Conservation (phyloP, 2,329 filamentous ascomycete species). For the Penicillium thymicola region DNA sequence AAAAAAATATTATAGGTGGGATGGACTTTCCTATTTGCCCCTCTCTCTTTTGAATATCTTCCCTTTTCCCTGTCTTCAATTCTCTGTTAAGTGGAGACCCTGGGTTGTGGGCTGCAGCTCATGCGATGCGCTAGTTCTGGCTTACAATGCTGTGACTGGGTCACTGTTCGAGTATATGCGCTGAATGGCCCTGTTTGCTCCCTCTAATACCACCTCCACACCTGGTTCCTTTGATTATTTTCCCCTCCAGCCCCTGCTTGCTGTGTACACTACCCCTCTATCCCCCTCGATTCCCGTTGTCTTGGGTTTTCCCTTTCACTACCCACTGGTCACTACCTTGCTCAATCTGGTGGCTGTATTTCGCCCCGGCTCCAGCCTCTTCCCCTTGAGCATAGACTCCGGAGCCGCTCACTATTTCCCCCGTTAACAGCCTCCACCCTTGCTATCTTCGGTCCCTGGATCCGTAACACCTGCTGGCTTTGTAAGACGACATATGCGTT, state of each 20-base stretch:
- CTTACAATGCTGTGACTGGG: constrained; percentile 1
- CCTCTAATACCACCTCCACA: background rate
- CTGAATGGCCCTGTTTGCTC: constrained; percentile 1
- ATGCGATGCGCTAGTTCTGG: constrained; percentile 1
- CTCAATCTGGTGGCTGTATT: constrained; percentile 3
- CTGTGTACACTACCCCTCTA: background rate
- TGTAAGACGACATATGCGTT: constrained; percentile 6
- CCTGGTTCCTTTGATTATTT: background rate
- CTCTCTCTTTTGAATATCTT: background rate
- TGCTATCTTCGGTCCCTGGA: background rate
- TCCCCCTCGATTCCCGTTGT: background rate
- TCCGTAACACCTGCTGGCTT: constrained; percentile 9
- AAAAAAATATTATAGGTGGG: constrained; percentile 14
- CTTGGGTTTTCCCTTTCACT: background rate
- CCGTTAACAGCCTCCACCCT: background rate
- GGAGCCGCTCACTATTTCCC: background rate
- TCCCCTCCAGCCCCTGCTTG: background rate
- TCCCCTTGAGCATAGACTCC: background rate
- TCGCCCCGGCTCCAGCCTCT: background rate
- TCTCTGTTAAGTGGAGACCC: background rate
- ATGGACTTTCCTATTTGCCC: constrained; percentile 3
- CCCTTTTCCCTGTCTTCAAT: background rate
- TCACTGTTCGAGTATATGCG: background rate
- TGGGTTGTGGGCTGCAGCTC: constrained; percentile 2
- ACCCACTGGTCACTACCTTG: constrained; percentile 7